Base-by-base conservation (phyloP, 345 rosid genomes). In the Eucalyptus marginata region DNA sequence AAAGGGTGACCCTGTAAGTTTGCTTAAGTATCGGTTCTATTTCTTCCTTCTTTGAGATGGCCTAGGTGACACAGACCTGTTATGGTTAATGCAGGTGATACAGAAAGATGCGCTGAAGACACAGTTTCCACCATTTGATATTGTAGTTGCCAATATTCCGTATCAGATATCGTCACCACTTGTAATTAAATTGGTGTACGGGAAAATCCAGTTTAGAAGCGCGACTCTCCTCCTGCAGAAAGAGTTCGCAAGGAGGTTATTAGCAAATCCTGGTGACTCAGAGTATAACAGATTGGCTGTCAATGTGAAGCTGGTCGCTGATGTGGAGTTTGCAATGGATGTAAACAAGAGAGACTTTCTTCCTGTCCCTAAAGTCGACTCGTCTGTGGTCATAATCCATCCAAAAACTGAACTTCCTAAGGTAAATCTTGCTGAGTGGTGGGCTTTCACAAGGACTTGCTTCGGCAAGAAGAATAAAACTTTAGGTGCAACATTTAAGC, bases 151-250 rank as follows among this genome's bases (percentile, higher is more conserved):
- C 4, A 98, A 97, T 88, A 95, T 97, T 88, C 98, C 99, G 0
- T 97, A 97, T 58, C 93, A 94, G 33, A 97, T 98, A 92, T 97
- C 99, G 7, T 97, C 99, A 5, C 97, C 98, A 68, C 95, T 98
- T 4, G 89, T 95, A 86, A 94, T 94, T 24, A 98, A 98, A 92
- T 92, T 98, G 93, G 97, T 97, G 43, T 95, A 94, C 62, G 98
- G 97, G 86, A 62, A 88, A 56, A 92, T 90, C 52, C 88, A 88
- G 15, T 98, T 95, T 91, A 93, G 97, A 56, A 95, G 94, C 36
- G 96, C 98, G 3, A 96, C 99, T 0, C 96, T 97, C 88, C 95
- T 98, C 58, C 96, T 98, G 90, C 99, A 98, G 89, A 97, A 97
- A 90, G 99, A 98, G 93, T 98, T 96, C 91, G 95, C 99, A 1